Conservation (phyloP, 352 stramenopile species). For the Phytophthora pini region DNA sequence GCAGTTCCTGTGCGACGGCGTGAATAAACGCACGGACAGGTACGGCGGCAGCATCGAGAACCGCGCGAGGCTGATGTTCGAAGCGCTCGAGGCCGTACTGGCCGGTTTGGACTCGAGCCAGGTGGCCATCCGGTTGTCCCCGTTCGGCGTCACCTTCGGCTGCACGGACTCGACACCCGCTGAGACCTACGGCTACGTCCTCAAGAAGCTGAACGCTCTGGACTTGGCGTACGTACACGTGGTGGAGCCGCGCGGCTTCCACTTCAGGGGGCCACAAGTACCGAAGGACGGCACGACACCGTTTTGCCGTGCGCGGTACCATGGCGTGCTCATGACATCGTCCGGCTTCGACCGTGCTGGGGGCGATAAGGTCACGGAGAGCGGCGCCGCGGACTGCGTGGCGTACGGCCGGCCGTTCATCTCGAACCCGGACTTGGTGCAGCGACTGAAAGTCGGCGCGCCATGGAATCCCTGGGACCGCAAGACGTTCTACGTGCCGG, state of each 20-base stretch:
- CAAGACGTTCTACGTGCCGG: conserved; percentile 48
- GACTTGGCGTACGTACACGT: conserved; percentile 64
- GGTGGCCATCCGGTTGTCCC: conserved; percentile 50
- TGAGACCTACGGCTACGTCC: conserved; percentile 48
- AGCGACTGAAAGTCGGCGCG: conserved; percentile 44
- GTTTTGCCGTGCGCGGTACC: conserved; percentile 54
- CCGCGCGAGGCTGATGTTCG: conserved; percentile 66
- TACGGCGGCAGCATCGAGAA: conserved; percentile 84
- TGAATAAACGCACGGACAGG: conserved; percentile 37
- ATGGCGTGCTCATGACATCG: conserved; percentile 57
- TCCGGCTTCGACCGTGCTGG: conserved; percentile 53
- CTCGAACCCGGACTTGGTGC: conserved; percentile 70
- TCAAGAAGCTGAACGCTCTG: conserved; percentile 41
- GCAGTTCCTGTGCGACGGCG: conserved; percentile 39
- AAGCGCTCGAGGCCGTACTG: conserved; percentile 64
- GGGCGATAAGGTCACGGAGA: conserved; percentile 41
- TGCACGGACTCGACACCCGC: conserved; percentile 45
- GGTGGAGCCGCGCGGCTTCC: conserved; percentile 55
- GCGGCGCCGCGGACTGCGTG: conserved; percentile 51
- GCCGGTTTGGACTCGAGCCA: conserved; percentile 42
- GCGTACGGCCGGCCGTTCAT: conserved; percentile 74
- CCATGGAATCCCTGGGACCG: conserved; percentile 52
- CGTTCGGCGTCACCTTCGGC: conserved; percentile 44
- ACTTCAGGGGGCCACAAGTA: conserved; percentile 36
- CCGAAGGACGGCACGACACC: conserved; percentile 47